Evolutionary conservation across 2,329 filamentous ascomycete genomes (phyloP), one percentile per base, ranked within the genome.

Genomic region (Nemania diffusa): DNA sequence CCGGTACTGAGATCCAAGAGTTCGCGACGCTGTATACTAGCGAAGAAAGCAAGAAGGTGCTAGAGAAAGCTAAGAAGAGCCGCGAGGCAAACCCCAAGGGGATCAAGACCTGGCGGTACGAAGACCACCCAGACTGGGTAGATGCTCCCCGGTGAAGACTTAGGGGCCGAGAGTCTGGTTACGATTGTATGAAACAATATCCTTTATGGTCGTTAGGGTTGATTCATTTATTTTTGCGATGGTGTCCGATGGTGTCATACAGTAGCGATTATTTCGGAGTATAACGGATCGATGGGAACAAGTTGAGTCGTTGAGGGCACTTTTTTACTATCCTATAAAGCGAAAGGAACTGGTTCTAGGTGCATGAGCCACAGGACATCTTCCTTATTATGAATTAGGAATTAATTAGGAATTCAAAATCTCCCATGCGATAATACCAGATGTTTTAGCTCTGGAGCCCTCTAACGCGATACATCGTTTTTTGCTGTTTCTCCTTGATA

Each of bases 121-220:
- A 81, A 62, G 86, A 90, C 40, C 82, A 90, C 63, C 87, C 88
- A 2, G 82, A 87, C 68, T 91, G 88, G 87, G 83, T 85, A 66
- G 72, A 77, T 34, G 29, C 69, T 29, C 68, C 69, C 52, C 61
- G 58, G 50, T 67, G 24, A 69, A 51, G 8, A 13, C 32, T 17
- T 17, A 32, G 15, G 17, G 13, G 15, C 5, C 7, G 32, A 20
- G 32, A 9, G 5, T 64, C 17, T 58, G n/a, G 34, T 44, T 53
- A 52, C 20, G 52, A 44, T 15, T 57, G 48, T 29, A 46, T 22
- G 29, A 62, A 20, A 26, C 17, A 3, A 46, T 66, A 59, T 46
- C 29, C 27, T 15, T 44, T 58, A 8, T 24, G 46, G 3, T n/a
- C 17, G 5, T 48, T 17, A 7, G n/a, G 22, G 40, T 46, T 44